Conservation (phyloP, 306 rosid species). For the Corylus heterophylla region DNA sequence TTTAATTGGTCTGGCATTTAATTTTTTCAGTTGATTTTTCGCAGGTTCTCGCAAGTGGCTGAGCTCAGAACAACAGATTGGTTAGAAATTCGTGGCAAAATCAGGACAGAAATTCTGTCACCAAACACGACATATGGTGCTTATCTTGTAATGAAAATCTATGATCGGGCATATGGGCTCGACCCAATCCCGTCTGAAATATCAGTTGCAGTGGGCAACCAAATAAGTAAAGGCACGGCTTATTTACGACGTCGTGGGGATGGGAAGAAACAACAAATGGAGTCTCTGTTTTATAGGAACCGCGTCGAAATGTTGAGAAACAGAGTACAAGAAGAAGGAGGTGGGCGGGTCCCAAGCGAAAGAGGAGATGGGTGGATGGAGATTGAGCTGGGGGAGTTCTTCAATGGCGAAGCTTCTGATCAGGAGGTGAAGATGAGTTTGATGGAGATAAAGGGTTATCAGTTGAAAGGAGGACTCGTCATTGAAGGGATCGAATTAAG, state of each 20-base stretch:
- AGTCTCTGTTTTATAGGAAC: conserved; percentile 35
- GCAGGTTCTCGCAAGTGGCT: conserved; percentile 49
- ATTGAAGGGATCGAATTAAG: conserved; percentile 61
- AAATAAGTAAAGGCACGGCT: conserved; percentile 24
- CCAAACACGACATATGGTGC: conserved; percentile 53
- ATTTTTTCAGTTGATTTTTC: background rate
- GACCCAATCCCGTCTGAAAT: conserved; percentile 34
- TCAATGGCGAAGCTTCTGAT: conserved; percentile 33
- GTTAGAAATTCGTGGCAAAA: conserved; percentile 61
- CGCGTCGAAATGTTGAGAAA: conserved; percentile 26
- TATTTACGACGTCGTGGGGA: conserved; percentile 27
- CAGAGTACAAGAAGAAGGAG: background rate
- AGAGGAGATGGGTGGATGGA: conserved; percentile 75
- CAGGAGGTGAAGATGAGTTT: conserved; percentile 47
- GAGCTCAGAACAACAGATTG: conserved; percentile 53
- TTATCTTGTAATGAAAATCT: conserved; percentile 50
- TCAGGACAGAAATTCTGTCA: conserved; percentile 34
- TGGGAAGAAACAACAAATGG: conserved; percentile 32
- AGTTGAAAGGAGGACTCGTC: conserved; percentile 59
- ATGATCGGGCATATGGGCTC: conserved; percentile 51
- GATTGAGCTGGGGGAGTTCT: conserved; percentile 62
- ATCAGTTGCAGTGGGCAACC: conserved; percentile 35
- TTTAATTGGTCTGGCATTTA: background rate
- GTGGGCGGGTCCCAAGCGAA: background rate
- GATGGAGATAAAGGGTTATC: conserved; percentile 47